phyloP scores from a whole-genome alignment of 257 asterid species.

The Solanum ossicruentum region DNA sequence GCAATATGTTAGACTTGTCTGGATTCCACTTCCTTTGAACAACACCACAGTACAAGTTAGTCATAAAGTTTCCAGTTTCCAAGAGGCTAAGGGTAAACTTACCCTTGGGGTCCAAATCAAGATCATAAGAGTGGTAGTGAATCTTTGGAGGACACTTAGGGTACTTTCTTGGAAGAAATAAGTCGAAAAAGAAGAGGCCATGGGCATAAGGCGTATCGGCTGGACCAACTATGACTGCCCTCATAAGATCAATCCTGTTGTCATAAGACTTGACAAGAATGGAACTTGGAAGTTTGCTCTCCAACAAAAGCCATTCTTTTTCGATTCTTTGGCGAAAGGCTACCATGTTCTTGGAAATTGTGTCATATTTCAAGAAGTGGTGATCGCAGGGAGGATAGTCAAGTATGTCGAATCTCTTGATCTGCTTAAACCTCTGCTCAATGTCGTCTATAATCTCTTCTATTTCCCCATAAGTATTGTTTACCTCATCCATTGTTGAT shows the following conservation, averaged over 20 bases:
- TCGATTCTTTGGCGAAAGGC: too few species aligned
- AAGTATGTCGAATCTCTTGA: conserved; percentile 4
- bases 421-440: background rate
- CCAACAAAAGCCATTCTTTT: too few species aligned
- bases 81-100: background rate
- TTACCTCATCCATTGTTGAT: background rate
- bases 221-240: conserved; percentile 22
- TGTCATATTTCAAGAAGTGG: background rate
- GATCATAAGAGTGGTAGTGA: conserved; percentile 3
- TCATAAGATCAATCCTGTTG: conserved; percentile 19
- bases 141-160: conserved; percentile 21
- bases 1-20: background rate
- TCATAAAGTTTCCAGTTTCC: background rate
- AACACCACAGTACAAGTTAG: background rate
- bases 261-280: conserved; percentile 6
- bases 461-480: conserved; percentile 11
- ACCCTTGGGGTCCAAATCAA: background rate
- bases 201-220: conserved; percentile 6
- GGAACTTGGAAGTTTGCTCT: conserved; percentile 4
- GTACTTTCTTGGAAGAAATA: conserved; percentile 11
- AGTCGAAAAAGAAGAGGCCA: conserved; percentile 27
- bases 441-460: conserved; percentile 19
- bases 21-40: background rate
- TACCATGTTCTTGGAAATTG: too few species aligned
- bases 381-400: conserved; percentile 7